These are phyloP conservation scores for Colletotrichum siamense DNA, from an alignment of 2,329 filamentous ascomycete species.

Conservation along the genomic window DNA sequence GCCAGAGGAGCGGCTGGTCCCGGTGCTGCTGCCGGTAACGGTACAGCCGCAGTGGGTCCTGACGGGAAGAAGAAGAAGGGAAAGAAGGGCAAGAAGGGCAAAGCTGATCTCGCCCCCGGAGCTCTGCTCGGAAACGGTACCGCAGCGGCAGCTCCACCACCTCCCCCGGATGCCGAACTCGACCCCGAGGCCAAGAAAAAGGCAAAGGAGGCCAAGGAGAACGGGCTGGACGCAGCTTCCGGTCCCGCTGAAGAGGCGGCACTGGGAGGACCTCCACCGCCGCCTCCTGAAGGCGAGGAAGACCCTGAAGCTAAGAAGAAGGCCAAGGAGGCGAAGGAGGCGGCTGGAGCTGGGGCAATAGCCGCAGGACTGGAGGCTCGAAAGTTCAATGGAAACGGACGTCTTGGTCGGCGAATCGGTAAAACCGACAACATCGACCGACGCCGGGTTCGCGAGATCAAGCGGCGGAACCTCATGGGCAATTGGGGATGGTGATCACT, in stretches of 20 bases:
- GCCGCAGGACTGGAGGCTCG: neutral
- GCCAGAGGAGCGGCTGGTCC: neutral
- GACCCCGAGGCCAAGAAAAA: neutral
- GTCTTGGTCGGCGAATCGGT: neutral
- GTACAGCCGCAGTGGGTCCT: neutral
- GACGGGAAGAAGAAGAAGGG: neutral
- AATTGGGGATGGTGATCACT: constrained; percentile 4
- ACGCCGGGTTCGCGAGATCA: neutral
- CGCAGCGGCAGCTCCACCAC: neutral
- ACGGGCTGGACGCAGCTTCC: neutral
- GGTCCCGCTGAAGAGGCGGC: neutral
- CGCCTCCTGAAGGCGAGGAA: neutral
- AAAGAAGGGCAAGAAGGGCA: neutral
- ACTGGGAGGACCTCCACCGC: neutral
- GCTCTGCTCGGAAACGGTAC: neutral
- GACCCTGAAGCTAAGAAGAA: neutral
- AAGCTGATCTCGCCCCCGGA: neutral
- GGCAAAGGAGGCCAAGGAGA: constrained; percentile 2
- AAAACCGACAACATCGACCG: neutral
- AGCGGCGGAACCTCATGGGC: constrained; percentile 2
- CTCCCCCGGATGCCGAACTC: neutral
- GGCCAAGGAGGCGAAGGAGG: constrained; percentile 1
- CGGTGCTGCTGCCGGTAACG: neutral
- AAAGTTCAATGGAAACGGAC: neutral
- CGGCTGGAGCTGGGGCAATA: neutral